A percentile compares a stretch with the other conserved stretches of the same genome.
Conservation (phyloP, 2,329 filamentous ascomycete genomes). For the Leptographium procerum region DNA sequence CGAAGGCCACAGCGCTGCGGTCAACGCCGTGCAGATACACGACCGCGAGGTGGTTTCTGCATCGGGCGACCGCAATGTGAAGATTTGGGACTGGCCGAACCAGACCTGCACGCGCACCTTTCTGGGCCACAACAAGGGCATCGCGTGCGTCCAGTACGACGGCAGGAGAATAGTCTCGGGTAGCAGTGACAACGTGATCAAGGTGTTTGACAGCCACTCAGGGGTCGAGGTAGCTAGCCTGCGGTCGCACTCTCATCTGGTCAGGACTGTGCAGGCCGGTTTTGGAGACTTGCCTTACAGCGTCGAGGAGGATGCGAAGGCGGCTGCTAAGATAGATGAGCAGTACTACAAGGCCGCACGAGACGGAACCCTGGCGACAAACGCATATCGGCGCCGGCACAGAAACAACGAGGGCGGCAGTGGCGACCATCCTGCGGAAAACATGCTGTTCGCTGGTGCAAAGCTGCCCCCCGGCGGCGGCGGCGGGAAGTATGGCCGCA, state of each 20-base stretch:
- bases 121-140: conserved; percentile 83
- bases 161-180: conserved; percentile 87
- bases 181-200: conserved; percentile 90
- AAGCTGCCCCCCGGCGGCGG: conserved; percentile 86
- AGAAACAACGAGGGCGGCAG: conserved; percentile 38
- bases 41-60: conserved; percentile 84
- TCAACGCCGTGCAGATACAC: conserved; percentile 90
- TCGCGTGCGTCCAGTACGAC: conserved; percentile 95
- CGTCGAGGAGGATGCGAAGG: conserved; percentile 58
- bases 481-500: conserved; percentile 80
- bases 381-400: background rate
- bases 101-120: conserved; percentile 68
- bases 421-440: conserved; percentile 62
- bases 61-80: conserved; percentile 86
- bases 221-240: conserved; percentile 84
- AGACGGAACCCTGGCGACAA: conserved; percentile 32
- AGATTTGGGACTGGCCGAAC: conserved; percentile 84
- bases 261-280: conserved; percentile 88
- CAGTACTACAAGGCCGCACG: conserved; percentile 55
- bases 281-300: conserved; percentile 83
- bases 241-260: conserved; percentile 69
- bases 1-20: conserved; percentile 77
- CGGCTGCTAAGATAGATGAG: conserved; percentile 62
- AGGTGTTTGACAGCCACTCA: conserved; percentile 81
- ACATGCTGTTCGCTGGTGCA: conserved; percentile 70